Percentiles rank a stretch among this genome's conserved stretches.
These are phyloP conservation scores for Penicillium atrosanguineum DNA, from an alignment of 495 filamentous ascomycete genomes.

Conservation along the genomic window DNA sequence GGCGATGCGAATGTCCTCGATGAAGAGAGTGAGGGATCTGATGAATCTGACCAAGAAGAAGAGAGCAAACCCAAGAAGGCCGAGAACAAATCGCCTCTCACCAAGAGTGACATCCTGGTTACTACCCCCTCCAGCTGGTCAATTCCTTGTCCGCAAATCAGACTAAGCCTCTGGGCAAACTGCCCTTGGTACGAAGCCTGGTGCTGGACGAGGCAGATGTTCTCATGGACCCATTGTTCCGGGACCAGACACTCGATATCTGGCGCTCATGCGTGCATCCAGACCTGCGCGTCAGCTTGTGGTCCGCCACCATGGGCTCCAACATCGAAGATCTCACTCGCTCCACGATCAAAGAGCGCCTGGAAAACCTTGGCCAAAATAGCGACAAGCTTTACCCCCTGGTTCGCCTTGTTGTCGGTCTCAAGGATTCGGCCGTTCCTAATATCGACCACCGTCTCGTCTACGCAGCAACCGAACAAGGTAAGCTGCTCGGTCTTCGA, in stretches of 20 bases:
- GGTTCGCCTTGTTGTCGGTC: slow-evolving; percentile 82
- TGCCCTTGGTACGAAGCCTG: slow-evolving; percentile 66
- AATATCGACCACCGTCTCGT: slow-evolving; percentile 85
- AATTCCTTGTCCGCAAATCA: slow-evolving; percentile 63
- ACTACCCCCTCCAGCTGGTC: slow-evolving; percentile 76
- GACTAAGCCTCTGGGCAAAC: slow-evolving; percentile 37
- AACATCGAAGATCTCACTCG: slow-evolving; percentile 77
- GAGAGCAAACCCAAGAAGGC: slow-evolving; percentile 36
- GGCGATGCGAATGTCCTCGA: slow-evolving; percentile 35
- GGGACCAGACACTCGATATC: slow-evolving; percentile 82
- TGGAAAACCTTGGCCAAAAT: slow-evolving; percentile 19
- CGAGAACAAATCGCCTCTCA: slow-evolving; percentile 39
- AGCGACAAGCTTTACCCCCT: slow-evolving; percentile 45
- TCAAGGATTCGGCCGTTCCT: slow-evolving; percentile 92
- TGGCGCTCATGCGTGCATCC: slow-evolving; percentile 74
- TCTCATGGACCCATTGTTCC: slow-evolving; percentile 85
- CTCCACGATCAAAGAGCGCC: slow-evolving; percentile 56
- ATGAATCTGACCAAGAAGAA: slow-evolving; percentile 36
- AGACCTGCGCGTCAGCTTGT: slow-evolving; percentile 70
- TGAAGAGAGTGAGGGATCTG: slow-evolving; percentile 39
- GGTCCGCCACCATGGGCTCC: slow-evolving; percentile 96
- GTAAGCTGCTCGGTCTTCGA: slow-evolving; percentile 87
- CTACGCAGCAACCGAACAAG: slow-evolving; percentile 88
- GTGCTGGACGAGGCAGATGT: slow-evolving; percentile 95
- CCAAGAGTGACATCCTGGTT: slow-evolving; percentile 81